Evolutionary conservation across 371 early-diverging fungal species (phyloP), one percentile per base, ranked within the genome.

Genomic region (Mucor indicus): DNA sequence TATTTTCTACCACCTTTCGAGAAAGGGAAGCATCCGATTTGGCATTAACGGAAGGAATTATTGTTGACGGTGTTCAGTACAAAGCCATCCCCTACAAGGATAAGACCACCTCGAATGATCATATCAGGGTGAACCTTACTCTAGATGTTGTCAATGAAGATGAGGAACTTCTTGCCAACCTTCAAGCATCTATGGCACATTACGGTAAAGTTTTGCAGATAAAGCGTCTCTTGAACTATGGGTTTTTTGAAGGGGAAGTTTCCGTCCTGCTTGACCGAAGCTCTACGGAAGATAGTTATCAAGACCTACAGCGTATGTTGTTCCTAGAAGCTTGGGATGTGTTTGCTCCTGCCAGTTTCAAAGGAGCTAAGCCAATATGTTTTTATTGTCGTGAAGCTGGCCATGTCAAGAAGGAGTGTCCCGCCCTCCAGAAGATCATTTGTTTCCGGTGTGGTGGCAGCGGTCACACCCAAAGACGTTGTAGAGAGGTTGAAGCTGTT

Each of bases 311-410:
- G 12, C 47, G 37, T n/a, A 35, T 13, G 23, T 13, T 37, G 2
- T 46, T 37, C 27, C 5, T 36, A 12, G 37, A 35, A 19, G 21
- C 9, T 21, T 46, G 47, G 47, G 37, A 46, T 24, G 17, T 16
- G 25, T 21, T 32, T 19, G 25, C n/a, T 3, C 47, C 47, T 27
- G 38, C 47, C 2, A 12, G 23, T 2, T 48, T 38, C 20, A 22
- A 20, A 3, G 48, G 48, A 4, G 48, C 30, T 1, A 1, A 20
- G 6, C 45, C 45, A n/a, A 19, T 44, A 1, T 44, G 45, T 19
- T 32, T 25, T 20, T 44, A 33, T n/a, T 48, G 48, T 27, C 2
- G 38, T 7, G 13, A 48, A 17, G 29, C 29, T 20, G 39, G 39
- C 1, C 48, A 48, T 38, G 30, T 30, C 9, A 4, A 24, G 15